Percentiles rank a stretch among this genome's conserved stretches.
These are phyloP conservation scores for Conidiobolus incongruus DNA, from an alignment of 371 early-diverging fungal species.

Conservation along the genomic window DNA sequence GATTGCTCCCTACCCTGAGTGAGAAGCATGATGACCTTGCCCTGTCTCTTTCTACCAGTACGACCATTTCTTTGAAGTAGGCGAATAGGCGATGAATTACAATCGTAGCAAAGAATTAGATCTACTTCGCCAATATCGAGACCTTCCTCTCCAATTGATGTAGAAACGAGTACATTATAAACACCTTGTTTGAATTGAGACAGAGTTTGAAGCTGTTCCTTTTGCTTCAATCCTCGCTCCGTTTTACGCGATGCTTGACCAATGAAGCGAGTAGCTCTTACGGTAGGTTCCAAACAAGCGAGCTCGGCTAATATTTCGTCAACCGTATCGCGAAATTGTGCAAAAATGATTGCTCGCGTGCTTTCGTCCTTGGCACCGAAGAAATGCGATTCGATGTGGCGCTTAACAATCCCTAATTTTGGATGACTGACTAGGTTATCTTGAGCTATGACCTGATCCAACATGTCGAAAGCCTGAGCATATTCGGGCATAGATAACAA, in stretches of 20 bases:
- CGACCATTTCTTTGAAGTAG: constrained; percentile 87
- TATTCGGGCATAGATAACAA: constrained; percentile 17
- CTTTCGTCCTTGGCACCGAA: constrained; percentile 4
- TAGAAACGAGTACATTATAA: constrained; percentile 70
- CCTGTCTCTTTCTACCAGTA: constrained; percentile 78
- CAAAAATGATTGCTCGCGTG: constrained; percentile 74
- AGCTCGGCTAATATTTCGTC: constrained; percentile 54
- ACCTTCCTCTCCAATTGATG: constrained; percentile 92
- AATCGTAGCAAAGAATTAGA: constrained; percentile 78
- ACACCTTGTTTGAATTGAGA: constrained; percentile 33
- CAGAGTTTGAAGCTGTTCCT: constrained; percentile 8
- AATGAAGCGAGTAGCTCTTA: constrained; percentile 51
- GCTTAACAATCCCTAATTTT: constrained; percentile 44
- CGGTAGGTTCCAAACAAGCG: constrained; percentile 31
- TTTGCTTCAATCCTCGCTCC: constrained; percentile 13
- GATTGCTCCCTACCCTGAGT: constrained; percentile 62
- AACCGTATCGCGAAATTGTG: constrained; percentile 66
- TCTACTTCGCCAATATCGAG: constrained; percentile 94
- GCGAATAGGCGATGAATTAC: constrained; percentile 58
- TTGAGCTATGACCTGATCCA: no score
- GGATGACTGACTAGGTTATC: constrained; percentile 45
- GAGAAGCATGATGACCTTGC: constrained; percentile 54
- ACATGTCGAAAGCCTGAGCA: no score
- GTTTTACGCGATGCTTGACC: constrained; percentile 51
- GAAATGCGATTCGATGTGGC: constrained; percentile 11